These are phyloP conservation scores for Bothriochloa decipiens DNA, from an alignment of 176 grass and related monocot species.

Conservation along the genomic window DNA sequence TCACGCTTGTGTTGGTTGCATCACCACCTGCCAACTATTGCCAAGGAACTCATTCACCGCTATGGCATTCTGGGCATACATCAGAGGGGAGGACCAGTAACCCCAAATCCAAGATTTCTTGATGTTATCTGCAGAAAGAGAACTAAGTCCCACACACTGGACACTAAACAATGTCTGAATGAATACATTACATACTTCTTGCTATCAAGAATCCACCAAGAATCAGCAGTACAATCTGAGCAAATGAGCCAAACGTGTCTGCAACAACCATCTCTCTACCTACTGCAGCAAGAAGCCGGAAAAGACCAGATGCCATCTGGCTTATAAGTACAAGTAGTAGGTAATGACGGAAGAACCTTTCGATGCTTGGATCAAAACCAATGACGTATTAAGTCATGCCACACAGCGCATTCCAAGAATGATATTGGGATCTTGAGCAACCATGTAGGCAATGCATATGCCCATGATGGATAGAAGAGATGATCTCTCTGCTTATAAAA, in stretches of 20 bases:
- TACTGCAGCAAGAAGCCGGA: slow-evolving; percentile 84
- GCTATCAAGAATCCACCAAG: slow-evolving; percentile 95
- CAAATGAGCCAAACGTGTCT: slow-evolving; percentile 90
- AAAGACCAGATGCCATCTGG: slow-evolving; percentile 92
- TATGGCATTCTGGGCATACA: slow-evolving; percentile 96
- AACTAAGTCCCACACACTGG: slow-evolving; percentile 26
- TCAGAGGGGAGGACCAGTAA: slow-evolving; percentile 91
- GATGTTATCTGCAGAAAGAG: slow-evolving; percentile 65
- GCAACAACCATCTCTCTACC: slow-evolving; percentile 98
- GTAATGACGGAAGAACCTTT: slow-evolving; percentile 94
- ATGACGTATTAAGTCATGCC: slow-evolving; percentile 96
- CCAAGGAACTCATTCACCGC: slow-evolving; percentile 92
- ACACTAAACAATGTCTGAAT: not conserved
- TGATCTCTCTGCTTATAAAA: slow-evolving; percentile 98
- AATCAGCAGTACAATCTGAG: slow-evolving; percentile 89
- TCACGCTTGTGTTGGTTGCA: not conserved
- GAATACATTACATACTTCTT: slow-evolving; percentile 57
- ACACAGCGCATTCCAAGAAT: slow-evolving; percentile 88
- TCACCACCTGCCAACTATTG: slow-evolving; percentile 74
- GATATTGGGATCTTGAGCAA: slow-evolving; percentile 91
- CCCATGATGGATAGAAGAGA: slow-evolving; percentile 92
- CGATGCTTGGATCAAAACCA: slow-evolving; percentile 82
- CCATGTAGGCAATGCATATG: slow-evolving; percentile 89
- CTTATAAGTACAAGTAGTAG: slow-evolving; percentile 85
- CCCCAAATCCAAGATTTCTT: slow-evolving; percentile 99